phyloP scores from a whole-genome alignment of 305 asterid genomes.

The Fraxinus sp. region DNA sequence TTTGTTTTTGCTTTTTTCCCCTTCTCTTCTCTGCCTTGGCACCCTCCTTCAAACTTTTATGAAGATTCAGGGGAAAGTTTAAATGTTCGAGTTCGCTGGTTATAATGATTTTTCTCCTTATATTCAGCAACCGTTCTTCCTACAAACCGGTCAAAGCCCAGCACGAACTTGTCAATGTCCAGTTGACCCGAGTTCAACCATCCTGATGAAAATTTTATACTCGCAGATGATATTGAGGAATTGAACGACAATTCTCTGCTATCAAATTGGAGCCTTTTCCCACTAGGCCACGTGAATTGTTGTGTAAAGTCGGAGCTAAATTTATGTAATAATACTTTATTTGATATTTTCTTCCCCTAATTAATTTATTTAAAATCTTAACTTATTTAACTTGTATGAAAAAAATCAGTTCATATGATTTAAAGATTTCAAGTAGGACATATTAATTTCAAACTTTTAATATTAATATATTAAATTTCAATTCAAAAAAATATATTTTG shows the following conservation, averaged over 20 bases:
- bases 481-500: neutral
- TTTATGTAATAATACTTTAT: neutral
- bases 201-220: neutral
- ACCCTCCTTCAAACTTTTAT: neutral
- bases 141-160: neutral
- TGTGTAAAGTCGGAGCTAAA: neutral
- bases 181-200: neutral
- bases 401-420: neutral
- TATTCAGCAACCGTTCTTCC: neutral
- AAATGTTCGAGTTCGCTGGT: neutral
- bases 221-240: neutral
- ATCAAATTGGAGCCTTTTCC: neutral
- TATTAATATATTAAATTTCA: neutral
- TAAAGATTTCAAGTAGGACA: neutral
- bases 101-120: neutral
- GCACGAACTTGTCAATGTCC: neutral
- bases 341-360: neutral
- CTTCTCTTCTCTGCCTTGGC: neutral
- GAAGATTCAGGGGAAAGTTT: neutral
- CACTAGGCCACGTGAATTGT: neutral
- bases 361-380: neutral
- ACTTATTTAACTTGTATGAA: neutral
- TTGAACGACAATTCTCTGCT: neutral
- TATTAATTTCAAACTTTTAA: neutral
- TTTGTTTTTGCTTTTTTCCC: too few species aligned